Evolutionary conservation across 129 eudicot genomes (phyloP).

Genomic region (Sambucus nigra): DNA sequence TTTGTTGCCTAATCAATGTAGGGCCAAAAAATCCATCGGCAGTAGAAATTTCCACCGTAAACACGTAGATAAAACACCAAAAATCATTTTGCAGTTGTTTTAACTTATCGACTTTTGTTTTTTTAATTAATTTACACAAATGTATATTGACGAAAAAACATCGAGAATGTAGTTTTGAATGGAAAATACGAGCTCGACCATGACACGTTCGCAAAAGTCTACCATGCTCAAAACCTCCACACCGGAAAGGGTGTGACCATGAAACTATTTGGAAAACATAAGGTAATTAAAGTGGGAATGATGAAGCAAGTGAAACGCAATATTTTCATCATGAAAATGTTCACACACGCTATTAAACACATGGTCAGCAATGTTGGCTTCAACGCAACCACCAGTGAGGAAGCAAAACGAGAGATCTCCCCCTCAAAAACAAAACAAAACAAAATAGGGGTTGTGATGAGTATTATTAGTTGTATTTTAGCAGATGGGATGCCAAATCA

Average conservation of each 20-base stretch:
- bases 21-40: conserved; percentile 39
- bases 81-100: neutral
- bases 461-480: too few relatives aligned
- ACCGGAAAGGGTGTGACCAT: conserved; percentile 57
- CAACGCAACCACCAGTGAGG: too few relatives aligned
- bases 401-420: too few relatives aligned
- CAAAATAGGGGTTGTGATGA: too few relatives aligned
- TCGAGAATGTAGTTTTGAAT: conserved; percentile 30
- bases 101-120: neutral
- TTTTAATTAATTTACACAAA: neutral
- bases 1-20: conserved; percentile 37
- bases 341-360: conserved; percentile 55
- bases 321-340: conserved; percentile 75
- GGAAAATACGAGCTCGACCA: conserved; percentile 88
- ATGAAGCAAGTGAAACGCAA: conserved; percentile 75
- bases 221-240: conserved; percentile 52
- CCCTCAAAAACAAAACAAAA: too few relatives aligned
- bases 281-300: conserved; percentile 70
- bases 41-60: conserved; percentile 90
- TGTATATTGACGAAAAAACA: neutral
- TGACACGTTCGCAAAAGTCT: conserved; percentile 80
- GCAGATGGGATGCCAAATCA: too few relatives aligned
- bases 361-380: conserved; percentile 95
- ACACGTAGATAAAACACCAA: conserved; percentile 54
- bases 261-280: conserved; percentile 73